A percentile compares a stretch with the other conserved stretches of the same genome.
phyloP scores from a whole-genome alignment of 768 basidiomycete genomes.

The Leccinum aurantiacum region DNA sequence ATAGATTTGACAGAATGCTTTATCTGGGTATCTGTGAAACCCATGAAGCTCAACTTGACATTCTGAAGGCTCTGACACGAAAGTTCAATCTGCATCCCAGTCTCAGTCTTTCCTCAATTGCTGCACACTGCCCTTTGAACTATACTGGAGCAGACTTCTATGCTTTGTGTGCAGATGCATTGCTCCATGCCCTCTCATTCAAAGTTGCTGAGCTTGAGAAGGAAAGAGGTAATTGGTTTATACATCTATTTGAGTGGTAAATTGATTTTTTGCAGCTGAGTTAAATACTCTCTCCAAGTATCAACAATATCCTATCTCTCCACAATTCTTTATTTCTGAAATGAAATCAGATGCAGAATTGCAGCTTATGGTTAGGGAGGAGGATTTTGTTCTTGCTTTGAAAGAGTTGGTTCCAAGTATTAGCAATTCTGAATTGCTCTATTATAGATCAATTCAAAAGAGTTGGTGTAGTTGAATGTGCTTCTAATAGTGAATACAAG shows the following conservation, averaged over 20 bases:
- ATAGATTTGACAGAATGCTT: constrained; percentile 93
- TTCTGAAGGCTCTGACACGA: constrained; percentile 86
- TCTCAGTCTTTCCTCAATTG: constrained; percentile 62
- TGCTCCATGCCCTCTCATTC: constrained; percentile 91
- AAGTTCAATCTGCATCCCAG: constrained; percentile 81
- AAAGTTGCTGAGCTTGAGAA: constrained; percentile 78
- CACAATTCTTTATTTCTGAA: constrained; percentile 89
- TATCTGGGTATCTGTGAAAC: constrained; percentile 92
- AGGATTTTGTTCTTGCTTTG: constrained; percentile 79
- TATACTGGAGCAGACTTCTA: constrained; percentile 99
- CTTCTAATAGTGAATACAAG: background rate
- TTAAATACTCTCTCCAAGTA: constrained; percentile 50
- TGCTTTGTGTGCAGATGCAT: constrained; percentile 94
- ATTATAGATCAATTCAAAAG: constrained; percentile 62
- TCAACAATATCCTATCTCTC: constrained; percentile 63
- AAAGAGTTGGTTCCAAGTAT: constrained; percentile 75
- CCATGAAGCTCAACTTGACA: constrained; percentile 80
- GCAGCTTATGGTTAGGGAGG: constrained; percentile 67
- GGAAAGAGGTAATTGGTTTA: constrained; percentile 54
- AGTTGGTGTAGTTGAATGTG: constrained; percentile 14
- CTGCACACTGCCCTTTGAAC: constrained; percentile 81
- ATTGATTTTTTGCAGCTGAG: constrained; percentile 6
- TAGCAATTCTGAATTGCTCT: constrained; percentile 80
- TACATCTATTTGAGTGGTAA: background rate
- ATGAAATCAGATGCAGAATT: constrained; percentile 70